Evolutionary conservation across 257 asterid genomes (phyloP).

Genomic region (Cinchona pubescens): DNA sequence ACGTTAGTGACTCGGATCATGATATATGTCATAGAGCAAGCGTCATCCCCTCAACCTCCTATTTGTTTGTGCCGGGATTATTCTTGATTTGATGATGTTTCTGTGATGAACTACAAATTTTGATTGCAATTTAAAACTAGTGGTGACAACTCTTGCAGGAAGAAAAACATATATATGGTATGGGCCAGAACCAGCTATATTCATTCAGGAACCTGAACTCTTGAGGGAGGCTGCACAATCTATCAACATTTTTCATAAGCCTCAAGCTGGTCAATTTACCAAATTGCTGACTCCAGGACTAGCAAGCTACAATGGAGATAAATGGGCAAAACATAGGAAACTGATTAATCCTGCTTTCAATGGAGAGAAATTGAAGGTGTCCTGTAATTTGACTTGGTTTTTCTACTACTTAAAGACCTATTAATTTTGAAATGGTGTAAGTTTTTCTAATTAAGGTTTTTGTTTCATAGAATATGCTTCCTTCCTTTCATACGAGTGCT

Average conservation of each 20-base stretch:
- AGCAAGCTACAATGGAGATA: slow-evolving; percentile 22
- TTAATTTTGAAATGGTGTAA: too few species aligned
- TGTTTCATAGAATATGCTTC: background rate
- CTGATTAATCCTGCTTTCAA: slow-evolving; percentile 55
- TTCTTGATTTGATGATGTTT: too few species aligned
- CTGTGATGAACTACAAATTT: too few species aligned
- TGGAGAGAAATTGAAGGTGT: slow-evolving; percentile 27
- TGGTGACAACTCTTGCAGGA: slow-evolving; percentile 25
- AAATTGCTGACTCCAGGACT: slow-evolving; percentile 34
- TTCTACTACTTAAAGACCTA: background rate
- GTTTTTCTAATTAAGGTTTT: too few species aligned
- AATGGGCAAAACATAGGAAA: slow-evolving; percentile 53
- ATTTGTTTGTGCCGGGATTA: too few species aligned
- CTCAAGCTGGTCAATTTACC: slow-evolving; percentile 25
- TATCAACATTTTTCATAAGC: slow-evolving; percentile 21
- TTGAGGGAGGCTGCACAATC: slow-evolving; percentile 34
- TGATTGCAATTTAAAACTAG: too few species aligned
- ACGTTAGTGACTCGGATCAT: too few species aligned
- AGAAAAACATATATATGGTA: slow-evolving; percentile 33
- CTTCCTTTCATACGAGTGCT: background rate
- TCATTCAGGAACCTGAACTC: slow-evolving; percentile 32
- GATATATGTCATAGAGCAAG: too few species aligned
- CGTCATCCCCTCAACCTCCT: too few species aligned
- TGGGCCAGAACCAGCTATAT: slow-evolving; percentile 36
- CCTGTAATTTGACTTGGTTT: background rate